These are phyloP conservation scores for Hygrophoropsis aurantiaca DNA, from an alignment of 768 basidiomycete genomes.

Conservation along the genomic window DNA sequence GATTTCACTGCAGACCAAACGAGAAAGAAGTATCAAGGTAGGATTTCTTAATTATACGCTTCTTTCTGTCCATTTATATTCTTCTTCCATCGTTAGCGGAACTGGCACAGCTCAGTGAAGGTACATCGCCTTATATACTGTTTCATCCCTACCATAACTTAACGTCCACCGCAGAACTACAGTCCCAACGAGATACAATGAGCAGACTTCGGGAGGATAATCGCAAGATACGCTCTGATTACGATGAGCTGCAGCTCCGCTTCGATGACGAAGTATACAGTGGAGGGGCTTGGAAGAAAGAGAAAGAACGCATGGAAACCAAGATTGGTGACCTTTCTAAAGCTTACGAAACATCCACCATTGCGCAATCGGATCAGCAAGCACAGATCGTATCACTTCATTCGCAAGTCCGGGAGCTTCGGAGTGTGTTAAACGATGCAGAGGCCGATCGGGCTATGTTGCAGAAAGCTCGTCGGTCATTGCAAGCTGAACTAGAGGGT, in stretches of 20 bases:
- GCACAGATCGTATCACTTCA: constrained; percentile 81
- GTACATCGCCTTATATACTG: constrained; percentile 34
- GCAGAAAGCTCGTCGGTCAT: constrained; percentile 76
- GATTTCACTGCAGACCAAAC: constrained; percentile 81
- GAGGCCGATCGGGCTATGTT: constrained; percentile 78
- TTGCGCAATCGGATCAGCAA: constrained; percentile 78
- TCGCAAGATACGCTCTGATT: constrained; percentile 72
- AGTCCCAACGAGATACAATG: constrained; percentile 74
- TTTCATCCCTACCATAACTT: constrained; percentile 1
- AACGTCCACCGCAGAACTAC: constrained; percentile 51
- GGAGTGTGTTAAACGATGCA: constrained; percentile 79
- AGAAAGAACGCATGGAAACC: constrained; percentile 82
- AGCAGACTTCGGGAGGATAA: constrained; percentile 80
- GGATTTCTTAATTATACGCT: constrained; percentile 5
- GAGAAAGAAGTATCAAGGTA: constrained; percentile 85
- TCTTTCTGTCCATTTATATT: constrained; percentile 7
- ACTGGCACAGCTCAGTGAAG: constrained; percentile 78
- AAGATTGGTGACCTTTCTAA: constrained; percentile 76
- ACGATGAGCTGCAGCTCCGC: constrained; percentile 70
- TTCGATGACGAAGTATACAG: constrained; percentile 79
- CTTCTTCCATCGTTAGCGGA: constrained; percentile 47
- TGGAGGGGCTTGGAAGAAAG: constrained; percentile 81
- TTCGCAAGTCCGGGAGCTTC: constrained; percentile 83
- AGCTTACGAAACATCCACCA: constrained; percentile 71
- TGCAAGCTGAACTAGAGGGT: constrained; percentile 78